Base-by-base conservation (phyloP, 2,329 filamentous ascomycete species). In the Chaetomium strumarium region DNA sequence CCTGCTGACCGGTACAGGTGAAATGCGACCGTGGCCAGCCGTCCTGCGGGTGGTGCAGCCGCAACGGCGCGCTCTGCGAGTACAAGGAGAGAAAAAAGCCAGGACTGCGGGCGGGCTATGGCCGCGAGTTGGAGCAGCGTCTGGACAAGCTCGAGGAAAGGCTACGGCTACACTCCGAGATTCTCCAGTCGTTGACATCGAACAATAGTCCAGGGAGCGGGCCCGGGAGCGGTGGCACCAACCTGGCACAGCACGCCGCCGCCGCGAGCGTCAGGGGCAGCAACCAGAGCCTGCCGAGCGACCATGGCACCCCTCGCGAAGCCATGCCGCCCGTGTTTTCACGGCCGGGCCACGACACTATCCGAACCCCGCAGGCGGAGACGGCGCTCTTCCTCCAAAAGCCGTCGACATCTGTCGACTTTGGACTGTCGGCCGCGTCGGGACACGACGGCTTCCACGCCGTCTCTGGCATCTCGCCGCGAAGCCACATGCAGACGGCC, bases 11-110 rank as follows among this genome's bases (percentile, higher is more conserved):
- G 19, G 10, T 33, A 29, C 61, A 84, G 81, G 83, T 86, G 29
- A 86, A 86, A 76, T 88, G 85, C 68, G 86, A 91, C 68, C 80
- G 88, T 34, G 84, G 83, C 5, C 85, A 89, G 62, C 87, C 87
- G 1, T 80, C 82, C 6, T 86, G 83, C 62, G 81, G 83, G 46
- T 85, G 83, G 83, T 85, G 83, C 61, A 80, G 70, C 58, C 79
- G 81, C 53, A 85, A 86, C 66, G 75, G 76, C 31, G 79, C 80
- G 30, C 66, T 70, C 16, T 86, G 83, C 69, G 82, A 85, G 64
- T 86, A 86, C 68, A 85, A 83, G 63, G 82, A 85, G 62, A 75
- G 83, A 49, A 85, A 85, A 69, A 84, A 85, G 62, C 83, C 83
- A 9, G 83, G 83, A 0, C 67, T 85, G 12, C 73, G 81, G 48